These are phyloP conservation scores for Parascedosporium putredinis DNA, from an alignment of 2,329 filamentous ascomycete species.

Conservation along the genomic window DNA sequence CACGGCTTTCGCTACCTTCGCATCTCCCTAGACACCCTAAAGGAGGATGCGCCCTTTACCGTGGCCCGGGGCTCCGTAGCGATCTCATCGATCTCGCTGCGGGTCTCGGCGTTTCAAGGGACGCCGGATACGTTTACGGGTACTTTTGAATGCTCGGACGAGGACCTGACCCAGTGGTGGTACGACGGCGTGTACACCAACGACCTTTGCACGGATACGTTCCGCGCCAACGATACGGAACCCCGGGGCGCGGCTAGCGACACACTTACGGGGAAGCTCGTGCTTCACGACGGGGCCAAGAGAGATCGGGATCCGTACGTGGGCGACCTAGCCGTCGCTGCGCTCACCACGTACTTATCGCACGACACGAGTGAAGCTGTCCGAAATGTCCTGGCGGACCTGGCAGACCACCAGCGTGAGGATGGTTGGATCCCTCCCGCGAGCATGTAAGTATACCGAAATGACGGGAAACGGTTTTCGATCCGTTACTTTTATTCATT, in stretches of 20 bases:
- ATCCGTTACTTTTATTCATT: too few species aligned
- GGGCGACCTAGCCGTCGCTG: conserved; percentile 39
- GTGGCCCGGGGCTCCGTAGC: conserved; percentile 28
- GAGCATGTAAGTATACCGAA: conserved; percentile 29
- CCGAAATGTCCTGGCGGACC: conserved; percentile 36
- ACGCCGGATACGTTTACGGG: conserved; percentile 38
- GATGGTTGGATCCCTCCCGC: conserved; percentile 46
- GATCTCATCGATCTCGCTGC: conserved; percentile 30
- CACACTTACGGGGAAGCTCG: conserved; percentile 32
- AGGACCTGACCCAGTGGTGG: conserved; percentile 39
- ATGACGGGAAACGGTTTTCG: too few species aligned
- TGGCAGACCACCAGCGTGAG: conserved; percentile 34
- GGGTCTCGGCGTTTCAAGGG: conserved; percentile 34
- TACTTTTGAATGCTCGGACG: conserved; percentile 42
- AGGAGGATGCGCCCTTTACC: conserved; percentile 33
- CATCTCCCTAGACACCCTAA: conserved; percentile 33
- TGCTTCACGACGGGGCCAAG: conserved; percentile 40
- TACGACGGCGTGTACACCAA: conserved; percentile 42
- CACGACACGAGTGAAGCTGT: conserved; percentile 30
- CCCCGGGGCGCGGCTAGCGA: conserved; percentile 32
- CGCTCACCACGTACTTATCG: conserved; percentile 35
- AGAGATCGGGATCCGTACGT: conserved; percentile 42
- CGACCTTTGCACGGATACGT: conserved; percentile 35
- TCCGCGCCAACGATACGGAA: conserved; percentile 36
- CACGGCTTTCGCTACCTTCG: conserved; percentile 43